Evolutionary conservation across 176 grass and related monocot species (phyloP).

Genomic region (Juncus inflexus): DNA sequence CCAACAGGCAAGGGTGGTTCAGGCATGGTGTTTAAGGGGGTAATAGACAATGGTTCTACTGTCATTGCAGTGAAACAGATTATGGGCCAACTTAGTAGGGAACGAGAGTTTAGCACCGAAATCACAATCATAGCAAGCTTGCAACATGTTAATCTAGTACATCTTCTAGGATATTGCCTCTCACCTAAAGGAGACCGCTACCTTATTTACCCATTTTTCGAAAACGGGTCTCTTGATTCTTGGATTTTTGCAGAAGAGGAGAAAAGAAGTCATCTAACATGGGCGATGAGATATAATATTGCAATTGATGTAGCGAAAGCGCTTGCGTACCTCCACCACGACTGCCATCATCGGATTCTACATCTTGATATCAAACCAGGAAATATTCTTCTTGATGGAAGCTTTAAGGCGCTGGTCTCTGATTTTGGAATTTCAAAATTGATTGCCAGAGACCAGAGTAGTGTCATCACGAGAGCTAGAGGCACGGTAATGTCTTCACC

Average conservation of each 20-base stretch:
- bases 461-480: slow-evolving; percentile 36
- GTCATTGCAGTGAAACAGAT: slow-evolving; percentile 53
- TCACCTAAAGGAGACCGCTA: slow-evolving; percentile 13
- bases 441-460: slow-evolving; percentile 43
- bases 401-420: slow-evolving; percentile 40
- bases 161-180: slow-evolving; percentile 58
- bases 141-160: slow-evolving; percentile 50
- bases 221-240: slow-evolving; percentile 48
- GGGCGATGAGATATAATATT: slow-evolving; percentile 31
- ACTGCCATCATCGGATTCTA: slow-evolving; percentile 40
- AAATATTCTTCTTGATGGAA: slow-evolving; percentile 63
- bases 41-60: slow-evolving; percentile 44
- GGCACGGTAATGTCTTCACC: slow-evolving; percentile 27
- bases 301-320: slow-evolving; percentile 53
- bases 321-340: slow-evolving; percentile 63
- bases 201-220: slow-evolving; percentile 56
- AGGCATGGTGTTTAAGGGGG: too few relatives aligned
- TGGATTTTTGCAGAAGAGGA: slow-evolving; percentile 49
- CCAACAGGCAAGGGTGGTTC: slow-evolving; percentile 41
- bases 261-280: slow-evolving; percentile 31
- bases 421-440: slow-evolving; percentile 63
- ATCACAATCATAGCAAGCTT: slow-evolving; percentile 37
- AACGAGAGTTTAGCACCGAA: slow-evolving; percentile 44
- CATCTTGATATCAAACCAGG: slow-evolving; percentile 71
- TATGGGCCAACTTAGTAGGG: slow-evolving; percentile 12